Evolutionary conservation across 306 rosid genomes (phyloP), one percentile per base, ranked within the genome.

Genomic region (Lathyrus aphaca): DNA sequence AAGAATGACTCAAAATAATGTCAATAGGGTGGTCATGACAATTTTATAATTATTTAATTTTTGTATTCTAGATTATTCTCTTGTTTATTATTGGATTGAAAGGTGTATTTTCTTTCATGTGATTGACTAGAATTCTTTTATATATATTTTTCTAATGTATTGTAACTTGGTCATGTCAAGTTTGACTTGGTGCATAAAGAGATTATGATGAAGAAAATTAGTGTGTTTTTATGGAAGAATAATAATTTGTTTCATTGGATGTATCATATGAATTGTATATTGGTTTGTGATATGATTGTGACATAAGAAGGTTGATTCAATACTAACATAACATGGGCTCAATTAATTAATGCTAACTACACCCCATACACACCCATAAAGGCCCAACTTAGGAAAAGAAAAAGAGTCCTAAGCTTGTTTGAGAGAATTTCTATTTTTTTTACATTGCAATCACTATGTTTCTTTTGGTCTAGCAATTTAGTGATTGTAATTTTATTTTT

Each of bases 1-100:
- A 35, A 16, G 27, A 64, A 44, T 64, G 69, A 68, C 69, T 42
- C 54, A 69, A 57, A 8, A 4, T 11, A 7, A 25, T 45, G 38
- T 2, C 45, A 32, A 59, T 49, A 19, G 67, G 60, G 18, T 56
- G 10, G 30, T 15, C 51, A 57, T 67, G 73, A 35, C 61, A 74
- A 29, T 19, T 38, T 15, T 38, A 32, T 2, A 13, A 17, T 7
- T 18, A 38, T 10, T 38, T 18, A 5, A 17, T 17, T 38, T 0
- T 10, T 38, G 6, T 17, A 10, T 38, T 38, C 13, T 14, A 37
- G 68, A 39, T 11, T 62, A 62, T 62, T 39, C 53, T 42, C 68
- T 39, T 64, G 29, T 11, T 49, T 49, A 1, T 49, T 7, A 49
- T 0, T 17, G 27, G 27, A 17, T 49, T 49, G 56, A 49, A 12